Percentiles rank a stretch among this genome's conserved stretches.
These are phyloP conservation scores for Porcisia deanei DNA, from an alignment of 208 protist species.

Conservation along the genomic window DNA sequence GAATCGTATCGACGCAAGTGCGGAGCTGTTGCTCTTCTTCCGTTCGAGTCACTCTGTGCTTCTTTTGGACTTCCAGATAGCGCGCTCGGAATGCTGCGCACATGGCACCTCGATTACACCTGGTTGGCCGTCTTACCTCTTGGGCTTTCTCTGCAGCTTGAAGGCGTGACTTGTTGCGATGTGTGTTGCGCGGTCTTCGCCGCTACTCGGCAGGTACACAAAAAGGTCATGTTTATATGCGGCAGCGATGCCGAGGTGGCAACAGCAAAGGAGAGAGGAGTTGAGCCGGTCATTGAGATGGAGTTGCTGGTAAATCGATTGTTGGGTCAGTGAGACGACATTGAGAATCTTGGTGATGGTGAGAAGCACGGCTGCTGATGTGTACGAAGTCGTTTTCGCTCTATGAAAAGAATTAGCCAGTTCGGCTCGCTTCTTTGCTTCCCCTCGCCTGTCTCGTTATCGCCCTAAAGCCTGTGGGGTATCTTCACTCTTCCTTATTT, in stretches of 20 bases:
- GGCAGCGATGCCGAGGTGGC: conserved; percentile 35
- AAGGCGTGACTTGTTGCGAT: conserved; percentile 22
- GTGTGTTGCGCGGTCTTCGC: conserved; percentile 52
- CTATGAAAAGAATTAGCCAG: too few relatives aligned
- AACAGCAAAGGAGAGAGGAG: conserved; percentile 32
- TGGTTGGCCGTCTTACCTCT: conserved; percentile 71
- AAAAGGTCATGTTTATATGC: conserved; percentile 60
- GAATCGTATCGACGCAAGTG: conserved; percentile 55
- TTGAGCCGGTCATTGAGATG: conserved; percentile 50
- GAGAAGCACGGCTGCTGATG: not conserved
- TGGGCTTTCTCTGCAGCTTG: conserved; percentile 59
- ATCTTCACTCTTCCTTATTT: not conserved
- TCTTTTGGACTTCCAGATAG: conserved; percentile 24
- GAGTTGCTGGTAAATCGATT: conserved; percentile 30
- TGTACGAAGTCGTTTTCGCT: not conserved
- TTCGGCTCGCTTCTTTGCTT: not conserved
- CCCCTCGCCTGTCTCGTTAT: too few relatives aligned
- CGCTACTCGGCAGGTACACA: conserved; percentile 29
- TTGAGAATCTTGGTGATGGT: not conserved
- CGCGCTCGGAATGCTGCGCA: conserved; percentile 31
- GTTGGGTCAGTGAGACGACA: not conserved
- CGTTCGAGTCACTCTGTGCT: conserved; percentile 41
- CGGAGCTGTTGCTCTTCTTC: conserved; percentile 57
- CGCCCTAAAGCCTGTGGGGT: not conserved
- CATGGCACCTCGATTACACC: conserved; percentile 39